Evolutionary conservation across 805 yeast species (phyloP).

Genomic region (Candida rishiriensis): DNA sequence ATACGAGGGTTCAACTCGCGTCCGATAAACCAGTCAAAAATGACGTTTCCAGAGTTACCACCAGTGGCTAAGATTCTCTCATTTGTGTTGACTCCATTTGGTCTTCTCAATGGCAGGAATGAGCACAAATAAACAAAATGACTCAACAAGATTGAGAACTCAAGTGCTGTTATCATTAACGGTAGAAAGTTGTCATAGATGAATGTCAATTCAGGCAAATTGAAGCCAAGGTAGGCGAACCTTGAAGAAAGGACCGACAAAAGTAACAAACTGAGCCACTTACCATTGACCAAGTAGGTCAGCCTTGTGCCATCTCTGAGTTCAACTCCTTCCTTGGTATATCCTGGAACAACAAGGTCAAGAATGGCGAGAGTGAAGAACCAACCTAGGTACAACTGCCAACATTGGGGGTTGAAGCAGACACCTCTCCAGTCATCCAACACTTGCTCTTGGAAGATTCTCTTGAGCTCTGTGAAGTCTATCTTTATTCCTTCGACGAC

Average conservation of each 20-base stretch:
- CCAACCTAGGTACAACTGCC: constrained; percentile 73
- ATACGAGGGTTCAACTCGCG: constrained; percentile 91
- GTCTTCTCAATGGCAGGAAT: constrained; percentile 50
- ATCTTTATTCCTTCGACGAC: constrained; percentile 44
- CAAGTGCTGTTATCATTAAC: constrained; percentile 56
- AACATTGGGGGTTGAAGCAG: constrained; percentile 42
- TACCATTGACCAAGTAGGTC: constrained; percentile 79
- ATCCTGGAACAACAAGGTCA: constrained; percentile 70
- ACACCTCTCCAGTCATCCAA: constrained; percentile 21
- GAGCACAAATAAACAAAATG: constrained; percentile 62
- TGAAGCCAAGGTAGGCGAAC: constrained; percentile 37
- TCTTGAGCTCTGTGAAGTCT: constrained; percentile 33
- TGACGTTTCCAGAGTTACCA: constrained; percentile 71
- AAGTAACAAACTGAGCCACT: constrained; percentile 42
- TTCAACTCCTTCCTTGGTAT: constrained; percentile 63
- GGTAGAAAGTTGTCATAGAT: constrained; percentile 65
- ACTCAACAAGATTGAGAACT: constrained; percentile 63
- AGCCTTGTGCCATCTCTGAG: constrained; percentile 74
- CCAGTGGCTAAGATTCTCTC: constrained; percentile 78
- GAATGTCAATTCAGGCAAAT: constrained; percentile 72
- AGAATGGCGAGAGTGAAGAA: constrained; percentile 57
- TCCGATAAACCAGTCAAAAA: constrained; percentile 96
- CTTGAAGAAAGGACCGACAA: constrained; percentile 45
- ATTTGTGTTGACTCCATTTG: constrained; percentile 49
- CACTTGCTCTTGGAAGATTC: constrained; percentile 13